These are phyloP conservation scores for Neospermospora avenae DNA, from an alignment of 2,329 filamentous ascomycete species.

Conservation along the genomic window DNA sequence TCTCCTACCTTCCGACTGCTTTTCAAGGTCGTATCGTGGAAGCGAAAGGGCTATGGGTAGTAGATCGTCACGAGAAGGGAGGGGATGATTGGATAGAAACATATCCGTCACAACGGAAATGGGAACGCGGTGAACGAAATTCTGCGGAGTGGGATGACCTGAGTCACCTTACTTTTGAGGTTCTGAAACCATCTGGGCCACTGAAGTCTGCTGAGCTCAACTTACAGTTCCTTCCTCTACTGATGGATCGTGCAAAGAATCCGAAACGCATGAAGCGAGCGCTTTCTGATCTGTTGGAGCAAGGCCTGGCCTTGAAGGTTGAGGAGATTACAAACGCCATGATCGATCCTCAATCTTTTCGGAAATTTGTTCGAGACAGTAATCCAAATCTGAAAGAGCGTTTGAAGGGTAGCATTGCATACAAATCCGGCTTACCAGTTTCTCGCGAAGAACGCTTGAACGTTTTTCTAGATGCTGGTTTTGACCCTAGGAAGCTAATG, in stretches of 20 bases:
- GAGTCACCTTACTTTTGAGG: constrained; percentile 62
- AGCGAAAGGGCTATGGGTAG: constrained; percentile 73
- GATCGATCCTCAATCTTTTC: constrained; percentile 46
- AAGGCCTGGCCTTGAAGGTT: constrained; percentile 51
- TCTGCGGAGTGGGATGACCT: constrained; percentile 34
- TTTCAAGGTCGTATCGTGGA: constrained; percentile 70
- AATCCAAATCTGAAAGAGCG: constrained; percentile 40
- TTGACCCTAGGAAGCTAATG: constrained; percentile 46
- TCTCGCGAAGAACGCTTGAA: constrained; percentile 47
- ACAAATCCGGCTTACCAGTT: constrained; percentile 24
- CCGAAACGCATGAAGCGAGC: constrained; percentile 42
- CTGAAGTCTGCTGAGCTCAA: constrained; percentile 57
- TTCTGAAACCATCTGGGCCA: constrained; percentile 47
- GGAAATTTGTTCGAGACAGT: constrained; percentile 50
- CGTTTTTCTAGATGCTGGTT: constrained; percentile 58
- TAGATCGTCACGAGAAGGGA: constrained; percentile 49
- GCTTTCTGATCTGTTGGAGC: constrained; percentile 48
- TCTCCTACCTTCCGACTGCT: constrained; percentile 55
- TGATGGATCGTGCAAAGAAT: constrained; percentile 56
- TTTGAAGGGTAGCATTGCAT: constrained; percentile 28
- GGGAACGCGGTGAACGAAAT: constrained; percentile 48
- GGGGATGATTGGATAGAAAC: constrained; percentile 62
- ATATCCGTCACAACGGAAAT: constrained; percentile 66
- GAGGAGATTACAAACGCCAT: constrained; percentile 50
- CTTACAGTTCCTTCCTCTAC: constrained; percentile 64